Percentiles rank a stretch among this genome's conserved stretches.
These are phyloP conservation scores for Podospora comata DNA, from an alignment of 495 filamentous ascomycete species.

Conservation along the genomic window DNA sequence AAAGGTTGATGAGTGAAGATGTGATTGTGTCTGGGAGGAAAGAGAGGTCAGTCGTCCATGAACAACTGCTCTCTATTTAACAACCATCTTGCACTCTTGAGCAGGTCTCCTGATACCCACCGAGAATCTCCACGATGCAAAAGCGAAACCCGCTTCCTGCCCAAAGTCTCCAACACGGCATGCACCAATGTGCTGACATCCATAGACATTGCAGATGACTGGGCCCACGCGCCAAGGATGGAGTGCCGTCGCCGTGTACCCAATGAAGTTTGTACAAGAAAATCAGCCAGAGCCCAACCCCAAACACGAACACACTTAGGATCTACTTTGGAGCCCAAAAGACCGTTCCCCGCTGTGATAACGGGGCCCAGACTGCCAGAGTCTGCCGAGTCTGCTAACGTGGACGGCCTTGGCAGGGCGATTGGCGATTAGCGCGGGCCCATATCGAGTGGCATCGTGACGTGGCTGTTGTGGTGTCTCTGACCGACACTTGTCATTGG, in stretches of 20 bases:
- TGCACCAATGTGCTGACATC: neutral
- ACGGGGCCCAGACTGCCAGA: neutral
- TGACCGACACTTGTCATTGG: neutral
- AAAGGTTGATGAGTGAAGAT: neutral
- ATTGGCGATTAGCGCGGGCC: neutral
- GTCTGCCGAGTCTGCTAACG: neutral
- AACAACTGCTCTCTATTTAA: neutral
- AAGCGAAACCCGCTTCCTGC: neutral
- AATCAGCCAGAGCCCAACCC: neutral
- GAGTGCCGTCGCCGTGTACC: neutral
- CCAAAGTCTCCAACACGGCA: neutral
- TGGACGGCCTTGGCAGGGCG: neutral
- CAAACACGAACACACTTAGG: neutral
- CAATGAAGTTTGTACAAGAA: neutral
- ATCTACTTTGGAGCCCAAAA: neutral
- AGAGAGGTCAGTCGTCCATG: neutral
- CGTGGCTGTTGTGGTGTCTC: neutral
- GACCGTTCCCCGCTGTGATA: neutral
- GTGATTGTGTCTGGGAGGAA: neutral
- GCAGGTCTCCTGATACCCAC: neutral
- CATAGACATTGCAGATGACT: neutral
- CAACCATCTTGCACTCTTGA: neutral
- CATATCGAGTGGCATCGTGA: neutral
- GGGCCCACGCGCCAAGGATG: neutral
- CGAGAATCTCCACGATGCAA: neutral